Evolutionary conservation across 2,329 filamentous ascomycete species (phyloP).

Genomic region (Ilyonectria sp.): DNA sequence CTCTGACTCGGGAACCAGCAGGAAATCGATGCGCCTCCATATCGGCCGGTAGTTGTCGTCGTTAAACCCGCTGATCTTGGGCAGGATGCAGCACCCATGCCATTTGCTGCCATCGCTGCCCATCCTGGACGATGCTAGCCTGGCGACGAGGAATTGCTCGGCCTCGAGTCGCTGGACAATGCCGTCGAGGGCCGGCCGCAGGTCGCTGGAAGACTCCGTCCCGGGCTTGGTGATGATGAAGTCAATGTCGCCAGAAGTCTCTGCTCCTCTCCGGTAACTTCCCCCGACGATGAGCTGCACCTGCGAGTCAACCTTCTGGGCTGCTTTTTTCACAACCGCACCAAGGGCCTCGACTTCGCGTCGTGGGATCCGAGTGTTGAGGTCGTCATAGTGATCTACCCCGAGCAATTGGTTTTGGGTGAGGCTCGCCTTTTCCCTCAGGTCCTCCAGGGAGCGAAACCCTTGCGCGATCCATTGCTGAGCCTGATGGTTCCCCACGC

Average conservation of each 20-base stretch:
- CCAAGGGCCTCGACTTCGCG: slow-evolving; percentile 81
- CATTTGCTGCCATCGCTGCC: slow-evolving; percentile 80
- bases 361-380: slow-evolving; percentile 84
- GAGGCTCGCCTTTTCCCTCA: slow-evolving; percentile 73
- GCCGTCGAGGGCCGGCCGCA: slow-evolving; percentile 73
- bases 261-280: slow-evolving; percentile 86
- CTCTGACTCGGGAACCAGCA: slow-evolving; percentile 85
- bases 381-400: slow-evolving; percentile 84
- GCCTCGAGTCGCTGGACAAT: slow-evolving; percentile 75
- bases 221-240: slow-evolving; percentile 82
- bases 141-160: slow-evolving; percentile 77
- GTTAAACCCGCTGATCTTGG: slow-evolving; percentile 56
- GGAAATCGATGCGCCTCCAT: slow-evolving; percentile 88
- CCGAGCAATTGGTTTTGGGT: slow-evolving; percentile 81
- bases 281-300: slow-evolving; percentile 84
- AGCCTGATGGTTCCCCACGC: slow-evolving; percentile 79
- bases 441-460: slow-evolving; percentile 80
- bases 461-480: slow-evolving; percentile 84
- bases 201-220: slow-evolving; percentile 66
- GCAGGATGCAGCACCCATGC: slow-evolving; percentile 87
- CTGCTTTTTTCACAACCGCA: slow-evolving; percentile 71
- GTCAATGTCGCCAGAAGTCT: slow-evolving; percentile 86
- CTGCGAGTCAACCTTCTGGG: slow-evolving; percentile 71
- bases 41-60: slow-evolving; percentile 56
- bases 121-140: slow-evolving; percentile 71